Conservation (phyloP, 139 green algal genomes). For the Coelastrella sp. region DNA sequence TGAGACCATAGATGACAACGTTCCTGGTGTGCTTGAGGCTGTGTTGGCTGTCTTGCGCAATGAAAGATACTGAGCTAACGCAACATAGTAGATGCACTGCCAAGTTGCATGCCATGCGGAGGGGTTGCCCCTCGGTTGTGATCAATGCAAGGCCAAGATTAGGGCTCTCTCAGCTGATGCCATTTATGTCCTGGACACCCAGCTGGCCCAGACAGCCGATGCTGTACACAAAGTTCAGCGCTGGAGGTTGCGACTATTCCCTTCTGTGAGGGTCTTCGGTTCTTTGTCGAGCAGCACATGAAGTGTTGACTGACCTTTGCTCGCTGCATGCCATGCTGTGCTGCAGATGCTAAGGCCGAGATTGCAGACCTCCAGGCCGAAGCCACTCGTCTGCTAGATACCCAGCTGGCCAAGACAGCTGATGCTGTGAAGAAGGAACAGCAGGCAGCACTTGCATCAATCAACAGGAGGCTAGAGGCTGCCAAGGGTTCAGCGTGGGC, state of each 20-base stretch:
- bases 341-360: conserved; percentile 30
- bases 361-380: conserved; percentile 46
- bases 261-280: no score
- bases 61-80: no score
- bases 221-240: conserved; percentile 51
- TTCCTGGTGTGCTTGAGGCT: background rate
- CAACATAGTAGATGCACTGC: no score
- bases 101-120: background rate
- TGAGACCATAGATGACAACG: background rate
- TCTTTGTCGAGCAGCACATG: background rate
- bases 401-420: conserved; percentile 67
- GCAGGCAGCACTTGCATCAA: conserved; percentile 45
- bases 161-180: conserved; percentile 51
- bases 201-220: conserved; percentile 66
- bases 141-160: conserved; percentile 25
- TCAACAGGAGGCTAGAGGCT: conserved; percentile 55
- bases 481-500: conserved; percentile 64
- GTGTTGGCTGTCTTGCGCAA: no score
- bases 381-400: conserved; percentile 62
- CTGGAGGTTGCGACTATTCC: no score
- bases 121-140: background rate
- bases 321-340: background rate
- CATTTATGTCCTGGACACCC: conserved; percentile 62
- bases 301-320: background rate
- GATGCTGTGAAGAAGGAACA: conserved; percentile 58